These are phyloP conservation scores for Fusarium brachygibbosum DNA, from an alignment of 2,329 filamentous ascomycete genomes.

Conservation along the genomic window DNA sequence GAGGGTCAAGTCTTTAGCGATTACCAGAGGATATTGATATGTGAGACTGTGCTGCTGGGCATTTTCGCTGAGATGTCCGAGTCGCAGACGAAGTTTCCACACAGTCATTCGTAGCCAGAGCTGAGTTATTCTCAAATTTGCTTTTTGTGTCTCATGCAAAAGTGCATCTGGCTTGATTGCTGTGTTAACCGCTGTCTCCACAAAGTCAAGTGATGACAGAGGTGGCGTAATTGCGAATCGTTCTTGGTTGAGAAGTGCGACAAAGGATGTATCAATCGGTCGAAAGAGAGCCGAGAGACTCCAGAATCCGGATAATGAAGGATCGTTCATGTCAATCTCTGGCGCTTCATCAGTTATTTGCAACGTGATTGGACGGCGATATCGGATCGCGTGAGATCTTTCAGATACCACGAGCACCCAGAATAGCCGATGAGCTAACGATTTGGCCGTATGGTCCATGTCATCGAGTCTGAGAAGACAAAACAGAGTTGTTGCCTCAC, in stretches of 20 bases:
- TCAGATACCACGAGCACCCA: slow-evolving; percentile 62
- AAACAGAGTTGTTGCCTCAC: slow-evolving; percentile 60
- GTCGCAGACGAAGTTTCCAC: slow-evolving; percentile 60
- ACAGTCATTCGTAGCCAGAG: slow-evolving; percentile 61
- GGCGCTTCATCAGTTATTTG: slow-evolving; percentile 58
- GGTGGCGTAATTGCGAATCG: slow-evolving; percentile 51
- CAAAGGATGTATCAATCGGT: slow-evolving; percentile 59
- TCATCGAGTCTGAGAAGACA: slow-evolving; percentile 52
- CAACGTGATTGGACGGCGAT: slow-evolving; percentile 59
- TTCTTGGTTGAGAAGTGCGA: slow-evolving; percentile 58
- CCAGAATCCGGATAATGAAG: slow-evolving; percentile 56
- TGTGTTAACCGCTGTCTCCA: slow-evolving; percentile 55
- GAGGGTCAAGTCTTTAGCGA: slow-evolving; percentile 57
- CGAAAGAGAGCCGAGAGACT: slow-evolving; percentile 58
- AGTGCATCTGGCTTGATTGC: slow-evolving; percentile 52
- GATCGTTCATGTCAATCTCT: slow-evolving; percentile 49
- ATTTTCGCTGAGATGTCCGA: slow-evolving; percentile 57
- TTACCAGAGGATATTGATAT: slow-evolving; percentile 59
- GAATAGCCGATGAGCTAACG: slow-evolving; percentile 56
- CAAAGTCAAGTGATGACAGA: slow-evolving; percentile 52
- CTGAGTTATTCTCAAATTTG: slow-evolving; percentile 60
- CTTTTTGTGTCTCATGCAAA: slow-evolving; percentile 60
- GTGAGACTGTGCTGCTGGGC: slow-evolving; percentile 54
- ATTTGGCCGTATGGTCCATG: slow-evolving; percentile 41
- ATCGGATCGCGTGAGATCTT: slow-evolving; percentile 60